Percentiles rank a stretch among this genome's conserved stretches.
Evolutionary conservation across 176 grass and related monocot species (phyloP).

Genomic region (Elaeis guineensis): DNA sequence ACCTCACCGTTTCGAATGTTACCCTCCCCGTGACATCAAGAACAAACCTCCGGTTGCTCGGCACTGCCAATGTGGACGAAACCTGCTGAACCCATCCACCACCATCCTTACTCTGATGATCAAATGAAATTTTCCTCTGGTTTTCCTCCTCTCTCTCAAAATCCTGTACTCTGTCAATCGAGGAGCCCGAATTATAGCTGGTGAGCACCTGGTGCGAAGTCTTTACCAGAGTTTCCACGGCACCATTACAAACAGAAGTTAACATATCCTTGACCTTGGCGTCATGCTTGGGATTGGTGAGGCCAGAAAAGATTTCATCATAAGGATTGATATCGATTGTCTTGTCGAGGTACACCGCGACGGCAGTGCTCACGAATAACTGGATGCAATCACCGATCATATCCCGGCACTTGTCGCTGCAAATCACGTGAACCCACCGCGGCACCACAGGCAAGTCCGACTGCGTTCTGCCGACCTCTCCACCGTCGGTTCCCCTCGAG

Average conservation of each 20-base stretch:
- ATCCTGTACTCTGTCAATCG: conserved; percentile 1
- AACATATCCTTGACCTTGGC: conserved; percentile 71
- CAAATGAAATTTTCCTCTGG: background rate
- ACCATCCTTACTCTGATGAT: conserved; percentile 10
- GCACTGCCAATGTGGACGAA: conserved; percentile 54
- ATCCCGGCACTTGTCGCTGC: conserved; percentile 36
- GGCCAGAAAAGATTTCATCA: conserved; percentile 73
- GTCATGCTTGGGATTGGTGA: conserved; percentile 73
- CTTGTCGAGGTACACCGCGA: conserved; percentile 86
- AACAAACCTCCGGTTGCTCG: conserved; percentile 71
- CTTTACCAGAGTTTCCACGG: conserved; percentile 84
- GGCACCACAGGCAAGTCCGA: conserved; percentile 17
- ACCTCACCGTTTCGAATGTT: conserved; percentile 92
- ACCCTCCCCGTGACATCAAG: conserved; percentile 89
- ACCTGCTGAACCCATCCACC: conserved; percentile 61
- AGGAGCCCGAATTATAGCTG: background rate
- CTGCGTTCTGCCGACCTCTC: background rate
- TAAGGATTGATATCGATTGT: conserved; percentile 95
- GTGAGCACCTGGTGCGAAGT: conserved; percentile 58
- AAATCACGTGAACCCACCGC: conserved; percentile 58
- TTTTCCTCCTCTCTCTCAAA: background rate
- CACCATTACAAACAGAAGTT: conserved; percentile 64
- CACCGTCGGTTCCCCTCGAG: conserved; percentile 7
- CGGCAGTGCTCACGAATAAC: conserved; percentile 55
- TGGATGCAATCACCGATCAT: conserved; percentile 44